Evolutionary conservation across 805 yeast species (phyloP), one percentile per base, ranked within the genome.

Genomic region (Candida sithepensis): DNA sequence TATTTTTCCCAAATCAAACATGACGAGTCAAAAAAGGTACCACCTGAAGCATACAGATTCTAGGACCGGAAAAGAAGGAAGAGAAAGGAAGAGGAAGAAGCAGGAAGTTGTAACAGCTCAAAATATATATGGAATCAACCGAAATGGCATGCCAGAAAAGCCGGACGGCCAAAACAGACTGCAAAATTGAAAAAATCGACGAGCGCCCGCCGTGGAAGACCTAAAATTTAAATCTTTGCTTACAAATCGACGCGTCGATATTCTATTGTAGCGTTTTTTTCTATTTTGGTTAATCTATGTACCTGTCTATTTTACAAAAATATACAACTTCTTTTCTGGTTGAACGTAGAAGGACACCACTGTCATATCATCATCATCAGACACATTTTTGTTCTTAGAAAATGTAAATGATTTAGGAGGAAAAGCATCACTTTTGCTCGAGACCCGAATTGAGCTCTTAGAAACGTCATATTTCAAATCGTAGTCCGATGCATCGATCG

Each of bases 401-500:
- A 23, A 12, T 7, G 18, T 14, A 10, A 22, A 14, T 18, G n/a
- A 12, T 18, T 22, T 39, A 12, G 28, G 14, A 13, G 10, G 14
- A 13, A 22, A 39, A 21, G 18, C 28, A 9, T n/a, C 30, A 23
- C 19, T 39, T n/a, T 8, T 3, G 18, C 30, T 39, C 10, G 41
- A 39, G n/a, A 39, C 16, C 19, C 21, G 10, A 14, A 77, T 36
- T 1, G 65, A 58, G 45, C 70, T 67, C 2, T 60, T 53, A 0
- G 45, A 37, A 2, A 52, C n/a, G 41, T 66, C 59, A 30, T 68
- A 62, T 2, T 53, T 39, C 9, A 76, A 45, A 2, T 59, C 49
- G 45, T 72, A 69, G 47, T 73, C 73, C 7, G 62, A 46, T 2
- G 67, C 66, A 2, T 67, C 34, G 14, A 30, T 55, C 1, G 13